These are phyloP conservation scores for Talaromyces trachyspermus DNA, from an alignment of 495 filamentous ascomycete species.

Conservation along the genomic window DNA sequence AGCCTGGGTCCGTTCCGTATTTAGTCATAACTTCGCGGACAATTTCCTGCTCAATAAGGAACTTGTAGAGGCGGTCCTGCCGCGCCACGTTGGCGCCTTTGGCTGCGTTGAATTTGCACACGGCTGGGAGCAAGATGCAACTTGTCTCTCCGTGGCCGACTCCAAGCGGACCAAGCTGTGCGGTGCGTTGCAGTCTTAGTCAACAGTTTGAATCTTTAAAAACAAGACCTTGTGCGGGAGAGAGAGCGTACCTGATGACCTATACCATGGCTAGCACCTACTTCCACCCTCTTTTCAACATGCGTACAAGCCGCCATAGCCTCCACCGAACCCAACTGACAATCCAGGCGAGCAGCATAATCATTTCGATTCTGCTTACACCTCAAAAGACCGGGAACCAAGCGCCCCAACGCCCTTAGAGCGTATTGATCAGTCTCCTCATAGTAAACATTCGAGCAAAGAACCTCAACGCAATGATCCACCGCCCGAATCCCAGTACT, in stretches of 20 bases:
- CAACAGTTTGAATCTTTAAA: not conserved
- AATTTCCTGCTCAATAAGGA: constrained; percentile 39
- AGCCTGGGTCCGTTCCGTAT: constrained; percentile 25
- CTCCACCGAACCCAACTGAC: constrained; percentile 48
- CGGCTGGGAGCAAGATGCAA: constrained; percentile 55
- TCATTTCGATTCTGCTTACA: constrained; percentile 39
- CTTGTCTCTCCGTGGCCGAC: constrained; percentile 61
- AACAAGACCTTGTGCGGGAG: not conserved
- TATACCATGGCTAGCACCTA: constrained; percentile 59
- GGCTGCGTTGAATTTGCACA: constrained; percentile 52
- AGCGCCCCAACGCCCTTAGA: constrained; percentile 33
- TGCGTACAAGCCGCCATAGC: constrained; percentile 44
- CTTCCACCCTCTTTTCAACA: constrained; percentile 30
- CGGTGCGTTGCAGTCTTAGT: too few relatives aligned
- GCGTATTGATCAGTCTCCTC: constrained; percentile 34
- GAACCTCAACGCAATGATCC: constrained; percentile 58
- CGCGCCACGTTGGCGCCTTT: constrained; percentile 37
- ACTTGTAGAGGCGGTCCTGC: constrained; percentile 39
- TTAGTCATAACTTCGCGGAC: constrained; percentile 35
- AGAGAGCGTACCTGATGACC: constrained; percentile 48
- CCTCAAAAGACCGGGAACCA: constrained; percentile 45
- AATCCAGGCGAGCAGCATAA: constrained; percentile 40
- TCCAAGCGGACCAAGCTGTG: constrained; percentile 50
- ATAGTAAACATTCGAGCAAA: constrained; percentile 30
- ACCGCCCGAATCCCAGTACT: constrained; percentile 54